A percentile compares a stretch with the other conserved stretches of the same genome.
phyloP scores from a whole-genome alignment of 768 basidiomycete genomes.

The Cyathus striatus region DNA sequence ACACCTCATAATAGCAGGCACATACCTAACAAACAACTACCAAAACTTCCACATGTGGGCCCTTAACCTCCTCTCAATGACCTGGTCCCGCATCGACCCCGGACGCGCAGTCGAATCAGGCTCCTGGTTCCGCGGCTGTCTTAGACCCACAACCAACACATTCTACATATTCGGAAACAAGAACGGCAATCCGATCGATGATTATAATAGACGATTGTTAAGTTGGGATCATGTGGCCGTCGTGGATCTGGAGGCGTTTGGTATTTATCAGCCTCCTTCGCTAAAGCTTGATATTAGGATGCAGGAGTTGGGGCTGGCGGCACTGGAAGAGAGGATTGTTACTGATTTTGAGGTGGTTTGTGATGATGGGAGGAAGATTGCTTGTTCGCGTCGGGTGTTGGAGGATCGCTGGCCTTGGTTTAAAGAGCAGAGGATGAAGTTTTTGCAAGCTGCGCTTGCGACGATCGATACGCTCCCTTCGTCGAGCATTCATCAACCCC shows the following conservation, averaged over 20 bases:
- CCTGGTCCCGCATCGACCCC: conserved; percentile 85
- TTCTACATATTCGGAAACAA: conserved; percentile 91
- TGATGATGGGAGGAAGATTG: conserved; percentile 81
- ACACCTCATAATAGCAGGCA: conserved; percentile 91
- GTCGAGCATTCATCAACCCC: conserved; percentile 55
- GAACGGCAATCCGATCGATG: conserved; percentile 82
- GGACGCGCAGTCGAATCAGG: conserved; percentile 82
- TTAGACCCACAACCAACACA: conserved; percentile 81
- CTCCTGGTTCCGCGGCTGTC: conserved; percentile 91
- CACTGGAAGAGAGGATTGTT: conserved; percentile 75
- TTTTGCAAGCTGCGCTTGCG: conserved; percentile 51
- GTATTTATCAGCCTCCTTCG: conserved; percentile 86
- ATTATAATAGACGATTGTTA: conserved; percentile 86
- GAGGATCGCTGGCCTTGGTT: conserved; percentile 98
- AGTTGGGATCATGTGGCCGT: conserved; percentile 92
- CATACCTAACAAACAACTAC: conserved; percentile 89
- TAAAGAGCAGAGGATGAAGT: conserved; percentile 57
- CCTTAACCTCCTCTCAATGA: conserved; percentile 77
- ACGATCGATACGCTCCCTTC: conserved; percentile 55
- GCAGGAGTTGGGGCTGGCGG: conserved; percentile 81
- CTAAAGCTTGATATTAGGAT: conserved; percentile 61
- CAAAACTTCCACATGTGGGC: conserved; percentile 98
- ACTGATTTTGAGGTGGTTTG: conserved; percentile 92
- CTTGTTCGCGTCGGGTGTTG: conserved; percentile 78
- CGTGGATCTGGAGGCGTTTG: conserved; percentile 90